Base-by-base conservation (phyloP, 331 rosid genomes). In the Malus hybrid region DNA sequence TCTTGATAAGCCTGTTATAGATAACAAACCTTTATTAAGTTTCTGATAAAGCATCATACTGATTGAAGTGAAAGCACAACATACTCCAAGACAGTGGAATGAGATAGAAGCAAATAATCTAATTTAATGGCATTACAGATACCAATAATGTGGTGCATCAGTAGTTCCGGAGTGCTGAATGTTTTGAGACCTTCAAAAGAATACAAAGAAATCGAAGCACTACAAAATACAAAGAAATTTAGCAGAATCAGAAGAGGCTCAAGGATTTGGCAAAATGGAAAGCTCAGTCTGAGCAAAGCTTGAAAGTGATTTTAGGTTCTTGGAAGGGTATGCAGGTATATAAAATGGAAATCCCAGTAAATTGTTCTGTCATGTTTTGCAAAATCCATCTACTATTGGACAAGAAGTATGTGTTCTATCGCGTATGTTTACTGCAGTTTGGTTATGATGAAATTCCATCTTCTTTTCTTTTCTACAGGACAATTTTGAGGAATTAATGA, bases 291-390 rank as follows among this genome's bases (percentile, higher is more conserved):
- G 96, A 90, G 65, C 77, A 34, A 65, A 91, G 83, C 85, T 77
- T 89, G 59, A 80, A 87, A 68, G 86, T 86, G 86, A 85, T 89
- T 62, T 44, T 80, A 76, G 75, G 86, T 79, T 87, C 90, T 77
- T 74, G 90, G 90, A 85, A 89, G 86, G 82, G 86, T 80, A 76
- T 93, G 83, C 93, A 93, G 95, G 96, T 93, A 86, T 65, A 18
- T 64, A 27, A 70, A 11, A 24, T 31, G 59, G 18, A 52, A 52
- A 10, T 1, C 19, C 6, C 19, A 71, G 22, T 42, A n/a, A 19
- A 12, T 42, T 63, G 69, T 74, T 32, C 42, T 48, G 28, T 70
- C 36, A 54, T 81, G 68, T 71, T 39, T 73, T 39, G 34, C 63
- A 44, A 33, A 72, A 36, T 32, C 1, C 10, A 55, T 34, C 77